Evolutionary conservation across 2,329 filamentous ascomycete genomes (phyloP), one percentile per base, ranked within the genome.

Genomic region (Atkinsonella hypoxylon): DNA sequence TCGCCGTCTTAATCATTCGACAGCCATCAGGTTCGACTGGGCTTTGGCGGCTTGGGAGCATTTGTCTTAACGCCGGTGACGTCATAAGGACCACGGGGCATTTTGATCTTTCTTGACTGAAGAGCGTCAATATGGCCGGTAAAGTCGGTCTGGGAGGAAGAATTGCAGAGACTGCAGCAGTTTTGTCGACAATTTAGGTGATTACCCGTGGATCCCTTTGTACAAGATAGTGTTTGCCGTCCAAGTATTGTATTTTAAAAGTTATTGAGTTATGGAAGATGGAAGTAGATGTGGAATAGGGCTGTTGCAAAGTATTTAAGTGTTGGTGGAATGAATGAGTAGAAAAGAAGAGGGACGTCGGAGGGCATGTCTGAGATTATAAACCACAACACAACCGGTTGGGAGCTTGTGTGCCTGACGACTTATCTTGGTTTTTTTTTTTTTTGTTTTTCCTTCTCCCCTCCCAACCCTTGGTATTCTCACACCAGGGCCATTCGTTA

Each of bases 51-150:
- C 53, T 67, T 66, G 45, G 66, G 64, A 30, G 58, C 57, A 56
- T 53, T 64, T 49, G 66, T 65, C 60, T 67, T 68, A 48, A 58
- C 52, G 52, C 66, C 66, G 48, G 66, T 68, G n/a, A 61, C 64
- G 51, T 68, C 66, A 52, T 68, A 68, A 2, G 66, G 66, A 48
- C 66, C 66, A 44, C 66, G 64, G 38, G 62, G 55, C 66, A 68
- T 68, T 41, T 47, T 51, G 42, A 32, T 36, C 13, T 20, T 39
- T 3, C 13, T 46, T 36, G 15, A 18, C 36, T 42, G 47, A 1
- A 13, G 18, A 4, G 17, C n/a, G 42, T 38, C n/a, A 30, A n/a
- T 12, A 7, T 36, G 42, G 11, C 43, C 17, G 17, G 31, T 15
- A 49, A 34, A 8, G 26, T 7, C 12, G 15, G 18, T 7, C 15